These are phyloP conservation scores for Aureobasidium sp. DNA, from an alignment of 2,329 filamentous ascomycete genomes.

Conservation along the genomic window DNA sequence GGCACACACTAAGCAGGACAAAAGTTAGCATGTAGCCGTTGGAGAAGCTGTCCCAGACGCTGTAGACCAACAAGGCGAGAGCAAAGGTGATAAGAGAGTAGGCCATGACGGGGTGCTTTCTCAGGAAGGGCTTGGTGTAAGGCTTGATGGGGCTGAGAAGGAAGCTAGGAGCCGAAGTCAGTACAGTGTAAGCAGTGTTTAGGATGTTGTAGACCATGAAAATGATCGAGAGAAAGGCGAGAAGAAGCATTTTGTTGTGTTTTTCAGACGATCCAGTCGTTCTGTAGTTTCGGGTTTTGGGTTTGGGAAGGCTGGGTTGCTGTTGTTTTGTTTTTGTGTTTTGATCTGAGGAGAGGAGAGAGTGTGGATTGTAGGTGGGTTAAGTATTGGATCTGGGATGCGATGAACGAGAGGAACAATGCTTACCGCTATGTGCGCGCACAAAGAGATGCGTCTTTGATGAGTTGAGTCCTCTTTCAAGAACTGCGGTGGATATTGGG, in stretches of 20 bases:
- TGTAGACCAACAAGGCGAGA: not conserved
- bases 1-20: conserved; percentile 20
- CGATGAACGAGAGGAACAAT: not conserved
- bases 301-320: not conserved
- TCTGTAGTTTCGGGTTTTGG: not conserved
- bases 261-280: conserved; percentile 1
- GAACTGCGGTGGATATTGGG: not conserved
- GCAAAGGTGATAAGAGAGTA: not conserved
- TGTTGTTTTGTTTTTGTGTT: conserved; percentile 6
- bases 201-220: not conserved
- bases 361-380: not conserved
- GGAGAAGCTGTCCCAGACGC: not conserved
- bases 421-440: not conserved
- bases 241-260: not conserved
- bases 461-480: not conserved
- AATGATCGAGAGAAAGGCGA: not conserved
- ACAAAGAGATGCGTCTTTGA: not conserved
- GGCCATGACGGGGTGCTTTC: not conserved
- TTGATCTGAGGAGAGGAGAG: not conserved
- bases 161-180: not conserved
- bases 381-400: not conserved
- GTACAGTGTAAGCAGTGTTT: not conserved
- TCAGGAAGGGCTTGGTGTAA: conserved; percentile 1
- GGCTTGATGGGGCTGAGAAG: not conserved
- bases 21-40: conserved; percentile 15